Percentiles rank a stretch among this genome's conserved stretches.
phyloP scores from a whole-genome alignment of 768 basidiomycete species.

The Coprinellus micaceus region DNA sequence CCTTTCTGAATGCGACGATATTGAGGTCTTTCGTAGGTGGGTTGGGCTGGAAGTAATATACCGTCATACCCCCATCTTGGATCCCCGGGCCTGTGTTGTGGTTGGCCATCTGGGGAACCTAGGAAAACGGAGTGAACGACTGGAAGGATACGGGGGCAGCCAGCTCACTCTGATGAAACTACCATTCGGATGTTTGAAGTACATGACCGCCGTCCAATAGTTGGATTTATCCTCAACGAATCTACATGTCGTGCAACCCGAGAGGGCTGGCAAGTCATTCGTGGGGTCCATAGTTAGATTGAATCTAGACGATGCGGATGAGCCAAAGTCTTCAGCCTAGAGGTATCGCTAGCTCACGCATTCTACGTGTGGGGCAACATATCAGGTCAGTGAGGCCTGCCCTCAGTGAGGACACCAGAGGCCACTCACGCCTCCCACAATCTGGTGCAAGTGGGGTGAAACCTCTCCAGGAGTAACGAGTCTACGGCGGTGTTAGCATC shows the following conservation, averaged over 20 bases:
- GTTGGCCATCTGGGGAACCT: conserved; percentile 7
- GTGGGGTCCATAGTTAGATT: conserved; percentile 6
- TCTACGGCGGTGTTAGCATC: neutral
- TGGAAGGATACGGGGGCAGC: neutral
- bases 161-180: conserved; percentile 5
- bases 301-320: neutral
- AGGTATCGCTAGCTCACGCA: neutral
- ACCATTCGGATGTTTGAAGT: conserved; percentile 11
- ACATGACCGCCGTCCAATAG: conserved; percentile 13
- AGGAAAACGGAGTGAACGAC: neutral
- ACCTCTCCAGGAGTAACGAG: conserved; percentile 11
- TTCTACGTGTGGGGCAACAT: neutral
- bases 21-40: neutral
- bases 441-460: conserved; percentile 10
- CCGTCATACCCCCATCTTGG: conserved; percentile 2
- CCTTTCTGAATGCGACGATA: conserved; percentile 4
- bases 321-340: neutral
- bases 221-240: conserved; percentile 11
- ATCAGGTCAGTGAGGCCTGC: neutral
- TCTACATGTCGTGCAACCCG: conserved; percentile 10
- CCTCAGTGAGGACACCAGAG: neutral
- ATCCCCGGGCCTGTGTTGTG: conserved; percentile 5
- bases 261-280: conserved; percentile 2
- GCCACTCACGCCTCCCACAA: conserved; percentile 9
- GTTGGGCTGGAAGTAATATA: conserved; percentile 5